Evolutionary conservation across 345 rosid genomes (phyloP), one percentile per base, ranked within the genome.

Genomic region (Cardamine resedifolia): DNA sequence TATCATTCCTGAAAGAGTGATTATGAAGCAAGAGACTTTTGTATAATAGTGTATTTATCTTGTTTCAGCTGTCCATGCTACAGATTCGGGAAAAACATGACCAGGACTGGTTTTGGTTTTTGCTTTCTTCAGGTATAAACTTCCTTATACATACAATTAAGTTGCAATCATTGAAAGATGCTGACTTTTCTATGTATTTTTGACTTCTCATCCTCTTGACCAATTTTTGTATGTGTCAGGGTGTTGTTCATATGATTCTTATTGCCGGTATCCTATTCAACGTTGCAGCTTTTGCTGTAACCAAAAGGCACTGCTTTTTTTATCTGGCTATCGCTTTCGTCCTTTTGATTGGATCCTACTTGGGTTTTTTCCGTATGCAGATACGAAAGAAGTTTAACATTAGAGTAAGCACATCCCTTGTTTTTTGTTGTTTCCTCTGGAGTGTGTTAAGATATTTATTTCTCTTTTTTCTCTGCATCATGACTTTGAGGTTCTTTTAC

Each of bases 1-100:
- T 58, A 67, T 58, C 11, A 59, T 66, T 66, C 14, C 8, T 74
- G 61, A 58, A 66, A 39, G 11, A 38, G 45, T 58, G 66, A 41
- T 31, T 8, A 24, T 34, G 52, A 68, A 76, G 64, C 65, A 74
- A 33, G 48, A 41, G 47, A 10, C 8, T 28, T 39, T 43, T 53
- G 34, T 44, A 4, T 77, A 56, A 79, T 49, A 15, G 12, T 58
- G 36, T 60, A 4, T 68, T 33, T 43, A 24, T 26, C 23, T 70
- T 79, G 51, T 72, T 83, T 83, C 87, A 92, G 98, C 50, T 90
- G 98, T 78, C 96, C 98, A 10, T 89, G 98, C 81, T 89, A 85
- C 44, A 87, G 92, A 85, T 94, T 90, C 38, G 98, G 95, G 70
- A 87, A 84, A 74, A 94, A 91, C 85, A 89, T 90, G 98, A 80